Conservation (phyloP, 345 rosid species). For the Punica granatum region DNA sequence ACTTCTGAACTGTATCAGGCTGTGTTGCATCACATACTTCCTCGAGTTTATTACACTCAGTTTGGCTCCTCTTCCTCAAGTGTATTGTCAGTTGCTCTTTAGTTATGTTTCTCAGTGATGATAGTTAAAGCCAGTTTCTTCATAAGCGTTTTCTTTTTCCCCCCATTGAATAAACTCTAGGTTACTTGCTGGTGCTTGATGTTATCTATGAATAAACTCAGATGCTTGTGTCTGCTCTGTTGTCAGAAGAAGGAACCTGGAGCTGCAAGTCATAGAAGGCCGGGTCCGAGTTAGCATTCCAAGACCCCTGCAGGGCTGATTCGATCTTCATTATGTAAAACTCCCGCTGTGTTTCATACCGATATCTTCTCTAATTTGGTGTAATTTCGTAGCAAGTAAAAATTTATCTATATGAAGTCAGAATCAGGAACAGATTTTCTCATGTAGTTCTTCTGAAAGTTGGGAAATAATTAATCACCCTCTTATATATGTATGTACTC, state of each 20-base stretch:
- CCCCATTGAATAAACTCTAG: no score
- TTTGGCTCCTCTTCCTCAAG: background rate
- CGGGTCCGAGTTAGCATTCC: background rate
- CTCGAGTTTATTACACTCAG: background rate
- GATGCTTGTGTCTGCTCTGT: background rate
- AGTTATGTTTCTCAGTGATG: no score
- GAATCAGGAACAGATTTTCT: background rate
- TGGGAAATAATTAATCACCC: constrained; percentile 1
- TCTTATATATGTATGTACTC: background rate
- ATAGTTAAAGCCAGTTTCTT: no score
- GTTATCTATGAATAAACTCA: background rate
- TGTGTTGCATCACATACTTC: background rate
- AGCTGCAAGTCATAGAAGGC: background rate
- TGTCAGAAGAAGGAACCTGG: background rate
- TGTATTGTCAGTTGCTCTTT: no score
- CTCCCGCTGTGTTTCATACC: background rate
- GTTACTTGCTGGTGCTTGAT: background rate
- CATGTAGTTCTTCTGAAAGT: background rate
- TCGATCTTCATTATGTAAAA: background rate
- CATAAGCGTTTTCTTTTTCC: no score
- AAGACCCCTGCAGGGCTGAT: background rate
- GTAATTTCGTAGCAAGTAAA: background rate
- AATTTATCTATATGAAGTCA: background rate
- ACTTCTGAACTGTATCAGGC: no score
- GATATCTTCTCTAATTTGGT: background rate